These are phyloP conservation scores for Aspergillus wentii DNA, from an alignment of 495 filamentous ascomycete species.

Conservation along the genomic window DNA sequence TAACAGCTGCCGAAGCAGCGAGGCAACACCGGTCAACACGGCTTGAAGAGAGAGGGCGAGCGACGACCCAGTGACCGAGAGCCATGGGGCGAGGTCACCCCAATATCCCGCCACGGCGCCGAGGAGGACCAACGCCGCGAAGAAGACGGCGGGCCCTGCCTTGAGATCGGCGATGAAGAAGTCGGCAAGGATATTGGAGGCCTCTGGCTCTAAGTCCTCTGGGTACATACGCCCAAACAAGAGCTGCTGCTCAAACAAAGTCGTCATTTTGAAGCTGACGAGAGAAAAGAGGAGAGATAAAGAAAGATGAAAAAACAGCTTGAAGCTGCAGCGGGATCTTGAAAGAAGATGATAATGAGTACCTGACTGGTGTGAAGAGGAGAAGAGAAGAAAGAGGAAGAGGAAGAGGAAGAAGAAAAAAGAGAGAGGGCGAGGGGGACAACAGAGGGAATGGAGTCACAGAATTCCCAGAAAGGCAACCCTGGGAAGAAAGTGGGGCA, in stretches of 20 bases:
- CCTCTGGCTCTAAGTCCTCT: neutral
- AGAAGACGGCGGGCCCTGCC: neutral
- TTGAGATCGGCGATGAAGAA: conserved; percentile 9
- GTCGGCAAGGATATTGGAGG: conserved; percentile 2
- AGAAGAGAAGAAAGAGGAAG: neutral
- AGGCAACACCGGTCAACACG: neutral
- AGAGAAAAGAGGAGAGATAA: neutral
- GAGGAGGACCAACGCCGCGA: conserved; percentile 3
- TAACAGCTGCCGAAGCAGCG: neutral
- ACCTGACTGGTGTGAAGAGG: neutral
- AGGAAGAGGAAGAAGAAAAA: neutral
- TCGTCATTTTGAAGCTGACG: conserved; percentile 10
- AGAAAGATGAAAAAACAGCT: neutral
- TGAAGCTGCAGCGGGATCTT: neutral
- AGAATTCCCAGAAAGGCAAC: neutral
- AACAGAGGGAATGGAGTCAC: too few relatives aligned
- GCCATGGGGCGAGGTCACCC: neutral
- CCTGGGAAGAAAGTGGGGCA: neutral
- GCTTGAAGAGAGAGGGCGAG: neutral
- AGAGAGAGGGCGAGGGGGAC: too few relatives aligned
- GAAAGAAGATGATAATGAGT: neutral
- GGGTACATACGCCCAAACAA: too few relatives aligned
- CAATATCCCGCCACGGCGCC: neutral
- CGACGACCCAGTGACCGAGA: neutral
- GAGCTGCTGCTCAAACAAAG: conserved; percentile 8